Percentiles rank a stretch among this genome's conserved stretches.
These are phyloP conservation scores for Xylaria sp. DNA, from an alignment of 495 filamentous ascomycete species.

Conservation along the genomic window DNA sequence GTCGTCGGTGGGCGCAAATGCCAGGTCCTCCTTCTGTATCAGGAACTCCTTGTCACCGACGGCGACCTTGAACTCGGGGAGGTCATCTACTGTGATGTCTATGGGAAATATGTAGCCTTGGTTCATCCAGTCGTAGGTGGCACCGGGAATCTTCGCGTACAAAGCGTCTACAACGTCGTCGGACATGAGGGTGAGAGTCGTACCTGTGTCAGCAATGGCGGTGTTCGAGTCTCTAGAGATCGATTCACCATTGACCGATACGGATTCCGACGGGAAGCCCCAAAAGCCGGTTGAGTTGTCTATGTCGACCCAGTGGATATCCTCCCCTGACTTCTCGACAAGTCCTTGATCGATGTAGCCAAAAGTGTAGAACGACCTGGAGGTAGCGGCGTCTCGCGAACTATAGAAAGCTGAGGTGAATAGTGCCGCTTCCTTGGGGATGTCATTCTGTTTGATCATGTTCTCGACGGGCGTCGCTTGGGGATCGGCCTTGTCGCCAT, in stretches of 20 bases:
- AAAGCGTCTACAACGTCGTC: conserved; percentile 71
- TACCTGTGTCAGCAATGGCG: conserved; percentile 84
- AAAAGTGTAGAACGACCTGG: conserved; percentile 79
- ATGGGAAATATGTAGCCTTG: conserved; percentile 76
- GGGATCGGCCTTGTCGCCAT: conserved; percentile 50
- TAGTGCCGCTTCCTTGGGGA: conserved; percentile 67
- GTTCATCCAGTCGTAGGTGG: conserved; percentile 64
- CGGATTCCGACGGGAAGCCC: conserved; percentile 68
- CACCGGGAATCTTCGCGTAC: conserved; percentile 74
- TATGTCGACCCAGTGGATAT: conserved; percentile 68
- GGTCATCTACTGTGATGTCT: conserved; percentile 57
- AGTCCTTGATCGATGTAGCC: conserved; percentile 75
- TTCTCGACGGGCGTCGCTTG: conserved; percentile 78
- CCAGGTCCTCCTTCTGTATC: conserved; percentile 75
- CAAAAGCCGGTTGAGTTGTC: conserved; percentile 78
- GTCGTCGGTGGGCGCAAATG: conserved; percentile 66
- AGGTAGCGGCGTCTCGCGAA: conserved; percentile 63
- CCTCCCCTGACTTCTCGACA: conserved; percentile 59
- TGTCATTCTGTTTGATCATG: conserved; percentile 73
- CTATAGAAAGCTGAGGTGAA: conserved; percentile 78
- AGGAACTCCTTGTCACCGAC: conserved; percentile 70
- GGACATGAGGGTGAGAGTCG: conserved; percentile 73
- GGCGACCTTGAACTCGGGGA: conserved; percentile 74
- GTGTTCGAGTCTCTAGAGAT: conserved; percentile 66
- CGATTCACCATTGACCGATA: conserved; percentile 65